Base-by-base conservation (phyloP, 2,329 filamentous ascomycete species). In the Phyllosticta citriasiana region DNA sequence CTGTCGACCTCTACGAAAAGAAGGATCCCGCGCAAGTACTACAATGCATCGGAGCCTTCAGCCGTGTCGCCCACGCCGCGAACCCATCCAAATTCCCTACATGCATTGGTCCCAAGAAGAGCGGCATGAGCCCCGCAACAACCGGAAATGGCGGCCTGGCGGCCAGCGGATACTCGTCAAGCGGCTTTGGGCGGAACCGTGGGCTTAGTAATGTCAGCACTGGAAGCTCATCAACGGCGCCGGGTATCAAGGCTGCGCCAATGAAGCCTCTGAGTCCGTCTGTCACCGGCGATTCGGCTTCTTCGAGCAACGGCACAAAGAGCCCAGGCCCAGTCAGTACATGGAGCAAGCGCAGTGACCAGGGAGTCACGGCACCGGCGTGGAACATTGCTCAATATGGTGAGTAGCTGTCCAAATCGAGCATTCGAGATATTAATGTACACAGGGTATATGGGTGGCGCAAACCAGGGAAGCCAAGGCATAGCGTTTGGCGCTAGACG, bases 371-470 rank as follows among this genome's bases (percentile, higher is more conserved):
- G 1, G 82, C 87, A 26, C 94, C 94, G 0, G 94, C 94, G 1
- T 99, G 94, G 94, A 99, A 97, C 72, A 97, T 97, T 67, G 88
- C 92, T 62, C 94, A 99, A 72, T 99, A 99, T 71, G 60, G 92
- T 64, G 8, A 57, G 60, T 57, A 27, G 52, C 14, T 8, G 19
- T 27, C 9, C 4, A 54, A 52, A 24, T 26, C 33, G 5, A 12
- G 54, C 14, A 12, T 24, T 10, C n/a, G 9, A 19, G 14, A 26
- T 60, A 6, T n/a, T 47, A 47, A 47, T 51, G 30, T 24, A 16
- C 19, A 22, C 30, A 62, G 74, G 94, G 7, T 99, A 97, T 75
- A 94, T 97, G 88, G 94, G 94, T 62, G 94, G 94, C 56, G 94
- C 94, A 26, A 97, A 90, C 69, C 94, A 99, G 73, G 93, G 91